These are phyloP conservation scores for Mucor mucedo DNA, from an alignment of 371 early-diverging fungal species.

Conservation along the genomic window DNA sequence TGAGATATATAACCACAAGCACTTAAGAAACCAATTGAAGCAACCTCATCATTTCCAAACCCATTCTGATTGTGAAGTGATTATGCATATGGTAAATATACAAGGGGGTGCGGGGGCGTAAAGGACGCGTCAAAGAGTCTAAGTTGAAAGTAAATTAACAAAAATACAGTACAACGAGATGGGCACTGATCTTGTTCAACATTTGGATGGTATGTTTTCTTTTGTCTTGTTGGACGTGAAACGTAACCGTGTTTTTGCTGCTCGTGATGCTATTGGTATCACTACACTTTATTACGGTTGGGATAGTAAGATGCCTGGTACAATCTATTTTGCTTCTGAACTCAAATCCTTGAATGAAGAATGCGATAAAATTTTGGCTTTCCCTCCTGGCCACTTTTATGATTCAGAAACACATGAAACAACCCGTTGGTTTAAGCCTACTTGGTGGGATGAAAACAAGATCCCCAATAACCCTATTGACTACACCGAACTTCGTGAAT, in stretches of 20 bases:
- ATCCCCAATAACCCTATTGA: slow-evolving; percentile 61
- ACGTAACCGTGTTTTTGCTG: slow-evolving; percentile 83
- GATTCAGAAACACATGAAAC: slow-evolving; percentile 76
- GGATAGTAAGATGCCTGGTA: slow-evolving; percentile 78
- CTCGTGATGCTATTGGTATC: slow-evolving; percentile 96
- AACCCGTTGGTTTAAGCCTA: slow-evolving; percentile 85
- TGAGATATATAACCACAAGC: slow-evolving; percentile 97
- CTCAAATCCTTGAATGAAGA: slow-evolving; percentile 93
- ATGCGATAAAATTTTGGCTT: slow-evolving; percentile 92
- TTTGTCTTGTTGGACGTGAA: slow-evolving; percentile 89
- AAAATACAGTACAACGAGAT: slow-evolving; percentile 79
- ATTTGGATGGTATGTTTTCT: slow-evolving; percentile 94
- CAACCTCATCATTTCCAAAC: slow-evolving; percentile 79
- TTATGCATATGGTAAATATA: slow-evolving; percentile 83
- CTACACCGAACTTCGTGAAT: slow-evolving; percentile 59
- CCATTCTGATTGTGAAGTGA: slow-evolving; percentile 95
- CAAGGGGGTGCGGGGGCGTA: not conserved
- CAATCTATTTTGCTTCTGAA: slow-evolving; percentile 91
- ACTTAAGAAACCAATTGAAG: slow-evolving; percentile 78
- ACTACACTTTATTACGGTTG: slow-evolving; percentile 96
- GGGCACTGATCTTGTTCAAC: slow-evolving; percentile 76
- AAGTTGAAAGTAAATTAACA: too few species aligned
- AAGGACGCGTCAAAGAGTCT: not conserved
- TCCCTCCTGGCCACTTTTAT: slow-evolving; percentile 94
- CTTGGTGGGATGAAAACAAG: slow-evolving; percentile 81